A percentile compares a stretch with the other conserved stretches of the same genome.
Evolutionary conservation across 2,329 filamentous ascomycete species (phyloP).

Genomic region (Diaporthe sp.): DNA sequence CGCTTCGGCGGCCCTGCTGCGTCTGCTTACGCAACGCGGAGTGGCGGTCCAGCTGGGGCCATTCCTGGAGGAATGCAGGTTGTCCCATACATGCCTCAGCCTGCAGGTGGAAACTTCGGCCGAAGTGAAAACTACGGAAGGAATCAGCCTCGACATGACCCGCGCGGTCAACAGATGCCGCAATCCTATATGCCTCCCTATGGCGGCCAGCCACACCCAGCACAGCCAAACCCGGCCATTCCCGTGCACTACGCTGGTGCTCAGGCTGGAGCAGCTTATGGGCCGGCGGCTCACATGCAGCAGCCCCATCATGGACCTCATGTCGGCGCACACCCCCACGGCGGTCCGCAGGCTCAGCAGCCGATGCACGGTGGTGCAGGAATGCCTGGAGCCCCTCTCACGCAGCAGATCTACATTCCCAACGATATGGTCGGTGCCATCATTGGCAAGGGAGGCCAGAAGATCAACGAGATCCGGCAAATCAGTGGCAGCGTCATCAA

Average conservation of each 20-base stretch:
- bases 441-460: slow-evolving; percentile 97
- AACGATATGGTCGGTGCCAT: slow-evolving; percentile 99
- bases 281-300: slow-evolving; percentile 79
- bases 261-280: slow-evolving; percentile 81
- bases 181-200: slow-evolving; percentile 68
- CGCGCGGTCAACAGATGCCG: slow-evolving; percentile 81
- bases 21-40: slow-evolving; percentile 97
- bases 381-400: slow-evolving; percentile 85
- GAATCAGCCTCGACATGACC: slow-evolving; percentile 79
- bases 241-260: slow-evolving; percentile 87
- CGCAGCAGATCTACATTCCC: slow-evolving; percentile 98
- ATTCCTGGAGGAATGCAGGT: slow-evolving; percentile 99
- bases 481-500: slow-evolving; percentile 98
- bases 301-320: slow-evolving; percentile 79
- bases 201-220: slow-evolving; percentile 69
- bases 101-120: slow-evolving; percentile 91
- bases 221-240: slow-evolving; percentile 73
- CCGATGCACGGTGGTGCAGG: slow-evolving; percentile 75
- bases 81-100: slow-evolving; percentile 96
- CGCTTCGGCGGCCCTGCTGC: slow-evolving; percentile 95
- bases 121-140: slow-evolving; percentile 88
- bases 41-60: slow-evolving; percentile 91
- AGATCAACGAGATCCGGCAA: slow-evolving; percentile 99
- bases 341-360: slow-evolving; percentile 80
- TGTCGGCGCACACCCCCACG: slow-evolving; percentile 69